Base-by-base conservation (phyloP, 106 monocot genomes). In the Iris macrosiphon region DNA sequence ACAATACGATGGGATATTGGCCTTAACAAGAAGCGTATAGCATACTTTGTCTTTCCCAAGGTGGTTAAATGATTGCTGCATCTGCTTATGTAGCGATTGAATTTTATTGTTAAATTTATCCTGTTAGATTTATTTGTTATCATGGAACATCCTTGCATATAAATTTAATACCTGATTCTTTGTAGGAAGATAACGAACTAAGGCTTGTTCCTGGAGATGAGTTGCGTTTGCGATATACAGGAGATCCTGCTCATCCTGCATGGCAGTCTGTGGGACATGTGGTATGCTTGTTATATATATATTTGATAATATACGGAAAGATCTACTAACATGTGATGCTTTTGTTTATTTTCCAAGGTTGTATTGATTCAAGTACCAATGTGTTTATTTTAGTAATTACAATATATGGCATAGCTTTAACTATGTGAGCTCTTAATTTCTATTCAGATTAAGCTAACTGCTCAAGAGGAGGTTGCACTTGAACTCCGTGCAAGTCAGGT, bases 191-290 rank as follows among this genome's bases (percentile, higher is more conserved):
- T 61, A 98, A 98, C 66, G 96, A 98, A 73, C 43, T 98, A 58
- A 91, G 96, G 64, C 86, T 98, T 66, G 96, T 98, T 35, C 90
- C 96, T 15, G 96, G 96, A 59, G 96, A 98, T 91, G 96, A 98
- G 80, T 63, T 98, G 45, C 79, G 96, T 26, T 52, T 98, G 41
- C 57, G 96, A 48, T 91, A 91, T 75, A 75, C 96, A 55, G 96
- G 96, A 9, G 87, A 87, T 78, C 72, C 67, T 15, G 72, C 83
- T 55, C 96, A 98, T 71, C 96, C 96, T 59, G 68, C 96, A 48
- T 98, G 96, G 96, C 96, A 98, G 34, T 98, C 96, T 59, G 96
- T 98, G 31, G 96, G 96, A 26, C 96, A 98, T 66, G 96, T 98
- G 83, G 96, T 91, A 83, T 49, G 77, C 40, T 55, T 61, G 14